A percentile compares a stretch with the other conserved stretches of the same genome.
phyloP scores from a whole-genome alignment of 1,284 basidiomycete species.

The Leccinum pallidistipes region DNA sequence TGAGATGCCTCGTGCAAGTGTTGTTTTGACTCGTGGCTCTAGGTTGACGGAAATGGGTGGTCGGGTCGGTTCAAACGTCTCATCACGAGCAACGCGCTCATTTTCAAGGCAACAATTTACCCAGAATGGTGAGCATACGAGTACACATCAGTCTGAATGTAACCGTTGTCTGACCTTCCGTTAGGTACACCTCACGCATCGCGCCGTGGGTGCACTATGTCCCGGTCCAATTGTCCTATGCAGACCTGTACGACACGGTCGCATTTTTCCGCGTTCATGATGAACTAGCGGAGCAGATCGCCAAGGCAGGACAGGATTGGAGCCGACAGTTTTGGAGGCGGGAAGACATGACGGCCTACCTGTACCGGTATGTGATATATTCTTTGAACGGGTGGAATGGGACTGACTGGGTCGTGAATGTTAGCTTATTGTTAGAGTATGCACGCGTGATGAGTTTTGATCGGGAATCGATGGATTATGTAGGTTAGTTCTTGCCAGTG shows the following conservation, averaged over 20 bases:
- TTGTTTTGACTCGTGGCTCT: not conserved
- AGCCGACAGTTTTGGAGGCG: slow-evolving; percentile 60
- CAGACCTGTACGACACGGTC: slow-evolving; percentile 55
- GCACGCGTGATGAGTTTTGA: slow-evolving; percentile 25
- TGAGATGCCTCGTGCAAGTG: too few relatives aligned
- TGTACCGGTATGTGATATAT: slow-evolving; percentile 47
- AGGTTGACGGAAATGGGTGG: slow-evolving; percentile 73
- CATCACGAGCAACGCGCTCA: slow-evolving; percentile 58
- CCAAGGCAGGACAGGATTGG: slow-evolving; percentile 56
- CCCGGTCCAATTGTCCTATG: slow-evolving; percentile 54
- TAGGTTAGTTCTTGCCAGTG: slow-evolving; percentile 2
- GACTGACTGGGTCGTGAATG: not conserved
- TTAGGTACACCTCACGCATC: slow-evolving; percentile 44
- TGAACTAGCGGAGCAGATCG: slow-evolving; percentile 55
- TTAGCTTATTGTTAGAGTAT: slow-evolving; percentile 37
- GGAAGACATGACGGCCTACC: slow-evolving; percentile 65
- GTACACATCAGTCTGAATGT: not conserved
- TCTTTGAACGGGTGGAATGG: not conserved
- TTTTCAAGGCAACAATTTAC: slow-evolving; percentile 65
- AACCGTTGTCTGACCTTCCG: not conserved
- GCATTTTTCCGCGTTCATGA: slow-evolving; percentile 59
- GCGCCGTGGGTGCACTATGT: slow-evolving; percentile 62
- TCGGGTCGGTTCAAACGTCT: slow-evolving; percentile 67
- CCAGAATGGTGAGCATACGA: slow-evolving; percentile 55
- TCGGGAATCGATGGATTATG: slow-evolving; percentile 25